Percentiles rank a stretch among this genome's conserved stretches.
Conservation (phyloP, 2,329 filamentous ascomycete species). For the Trichoderma koningii region DNA sequence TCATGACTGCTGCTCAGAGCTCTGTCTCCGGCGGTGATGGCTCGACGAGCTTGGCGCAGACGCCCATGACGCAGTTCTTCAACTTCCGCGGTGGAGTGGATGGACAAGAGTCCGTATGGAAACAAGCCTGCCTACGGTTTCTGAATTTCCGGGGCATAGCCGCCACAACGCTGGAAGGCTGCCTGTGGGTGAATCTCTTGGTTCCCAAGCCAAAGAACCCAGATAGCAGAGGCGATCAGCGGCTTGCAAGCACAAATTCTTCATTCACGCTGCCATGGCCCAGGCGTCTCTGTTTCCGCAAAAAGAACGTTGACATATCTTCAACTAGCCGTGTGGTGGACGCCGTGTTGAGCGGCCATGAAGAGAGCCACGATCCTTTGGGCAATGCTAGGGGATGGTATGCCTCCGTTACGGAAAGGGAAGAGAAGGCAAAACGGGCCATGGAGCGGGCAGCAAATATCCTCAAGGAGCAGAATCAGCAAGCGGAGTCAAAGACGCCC, state of each 20-base stretch:
- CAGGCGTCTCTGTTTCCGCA: conserved; percentile 55
- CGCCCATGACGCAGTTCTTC: conserved; percentile 55
- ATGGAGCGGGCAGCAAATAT: conserved; percentile 51
- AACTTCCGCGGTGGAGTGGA: conserved; percentile 46
- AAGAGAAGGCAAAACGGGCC: conserved; percentile 53
- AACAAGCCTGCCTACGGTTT: conserved; percentile 52
- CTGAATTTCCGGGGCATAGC: conserved; percentile 55
- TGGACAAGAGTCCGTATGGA: conserved; percentile 50
- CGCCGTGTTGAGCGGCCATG: conserved; percentile 41
- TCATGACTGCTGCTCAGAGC: conserved; percentile 38
- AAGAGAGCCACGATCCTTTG: conserved; percentile 53
- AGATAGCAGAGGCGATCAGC: conserved; percentile 47
- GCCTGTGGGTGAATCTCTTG: conserved; percentile 55
- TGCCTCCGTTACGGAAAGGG: conserved; percentile 47
- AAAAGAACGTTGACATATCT: conserved; percentile 47
- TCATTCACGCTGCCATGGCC: conserved; percentile 56
- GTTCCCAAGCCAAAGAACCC: conserved; percentile 49
- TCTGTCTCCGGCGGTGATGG: conserved; percentile 30
- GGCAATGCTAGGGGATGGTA: conserved; percentile 54
- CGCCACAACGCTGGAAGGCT: conserved; percentile 45
- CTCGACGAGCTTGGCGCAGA: conserved; percentile 48
- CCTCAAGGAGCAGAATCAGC: conserved; percentile 49
- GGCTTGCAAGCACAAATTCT: conserved; percentile 41
- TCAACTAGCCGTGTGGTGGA: conserved; percentile 46
- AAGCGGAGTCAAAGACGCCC: conserved; percentile 46